These are phyloP conservation scores for Knoxdaviesia capensis DNA, from an alignment of 2,329 filamentous ascomycete genomes.

Conservation along the genomic window DNA sequence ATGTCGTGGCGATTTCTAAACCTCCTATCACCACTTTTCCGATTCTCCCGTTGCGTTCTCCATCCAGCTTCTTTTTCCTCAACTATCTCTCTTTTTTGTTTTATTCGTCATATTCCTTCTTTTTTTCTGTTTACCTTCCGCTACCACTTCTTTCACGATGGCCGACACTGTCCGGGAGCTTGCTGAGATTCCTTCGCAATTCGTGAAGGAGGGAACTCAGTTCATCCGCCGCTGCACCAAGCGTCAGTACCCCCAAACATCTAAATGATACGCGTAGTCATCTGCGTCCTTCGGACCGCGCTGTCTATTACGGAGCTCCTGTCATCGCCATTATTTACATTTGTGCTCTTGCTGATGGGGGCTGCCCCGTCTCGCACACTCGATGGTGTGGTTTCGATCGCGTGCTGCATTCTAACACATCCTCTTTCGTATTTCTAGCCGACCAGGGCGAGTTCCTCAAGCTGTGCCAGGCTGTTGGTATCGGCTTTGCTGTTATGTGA, in stretches of 20 bases:
- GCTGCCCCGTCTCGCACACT: no score
- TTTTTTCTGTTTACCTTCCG: no score
- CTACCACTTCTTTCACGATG: slow-evolving; percentile 19
- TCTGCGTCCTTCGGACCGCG: not conserved
- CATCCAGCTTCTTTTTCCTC: not conserved
- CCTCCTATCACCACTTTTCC: no score
- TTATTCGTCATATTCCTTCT: not conserved
- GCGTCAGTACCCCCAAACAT: slow-evolving; percentile 20
- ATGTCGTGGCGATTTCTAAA: no score
- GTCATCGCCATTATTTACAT: no score
- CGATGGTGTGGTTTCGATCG: no score
- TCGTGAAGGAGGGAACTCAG: slow-evolving; percentile 39
- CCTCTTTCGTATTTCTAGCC: slow-evolving; percentile 6
- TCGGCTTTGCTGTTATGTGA: slow-evolving; percentile 47
- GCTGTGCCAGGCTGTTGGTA: slow-evolving; percentile 38
- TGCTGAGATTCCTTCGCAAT: slow-evolving; percentile 47
- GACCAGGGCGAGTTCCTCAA: slow-evolving; percentile 23
- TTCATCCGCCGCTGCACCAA: slow-evolving; percentile 44
- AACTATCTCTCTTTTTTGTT: not conserved
- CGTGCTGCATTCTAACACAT: no score
- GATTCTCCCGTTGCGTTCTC: no score
- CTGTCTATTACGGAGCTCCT: not conserved
- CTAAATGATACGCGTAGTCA: not conserved
- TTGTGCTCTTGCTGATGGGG: no score
- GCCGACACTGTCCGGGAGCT: slow-evolving; percentile 51